Evolutionary conservation across 805 yeast genomes (phyloP), one percentile per base, ranked within the genome.

Genomic region (Starmerella tilneyi): DNA sequence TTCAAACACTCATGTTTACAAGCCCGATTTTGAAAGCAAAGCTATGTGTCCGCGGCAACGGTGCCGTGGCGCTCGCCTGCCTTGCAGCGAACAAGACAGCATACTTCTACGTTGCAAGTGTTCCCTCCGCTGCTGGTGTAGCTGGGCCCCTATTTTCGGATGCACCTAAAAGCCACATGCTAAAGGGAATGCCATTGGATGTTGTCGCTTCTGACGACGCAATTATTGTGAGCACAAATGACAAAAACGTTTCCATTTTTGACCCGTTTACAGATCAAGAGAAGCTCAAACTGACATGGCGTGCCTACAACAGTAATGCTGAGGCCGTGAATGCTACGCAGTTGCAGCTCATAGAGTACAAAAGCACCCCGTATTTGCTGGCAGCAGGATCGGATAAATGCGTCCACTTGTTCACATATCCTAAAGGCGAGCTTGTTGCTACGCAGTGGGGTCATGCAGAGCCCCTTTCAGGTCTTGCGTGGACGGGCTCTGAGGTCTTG

Each of bases 381-480:
- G 67, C 60, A 0, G 45, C 61, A 11, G 63, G 75, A 2, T 59
- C 74, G 0, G 86, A 80, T 57, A 78, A 76, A 56, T 72, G 81
- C 22, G 59, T 81, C 2, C 61, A 82, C 20, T 53, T 68, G 2
- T 77, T 72, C 55, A 66, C 67, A 23, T 71, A 68, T 49, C 45
- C 54, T 1, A 65, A 64, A 7, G 81, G 79, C 1, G 71, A 63
- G 41, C 68, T 68, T 9, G 35, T 76, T 9, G 67, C 74, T 7
- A 65, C 71, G 0, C 72, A 67, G 38, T 80, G 81, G 81, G 88
- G 75, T 0, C 79, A 74, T 51, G 69, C 78, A 0, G 77, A 78
- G 31, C 59, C 70, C 0, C 68, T 78, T 5, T 57, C 73, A 12
- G 72, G 74, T 0, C 46, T 79, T 1, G 50, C 50, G 3, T 51